phyloP scores from a whole-genome alignment of 2,329 filamentous ascomycete species.

The Didymella segeticola region DNA sequence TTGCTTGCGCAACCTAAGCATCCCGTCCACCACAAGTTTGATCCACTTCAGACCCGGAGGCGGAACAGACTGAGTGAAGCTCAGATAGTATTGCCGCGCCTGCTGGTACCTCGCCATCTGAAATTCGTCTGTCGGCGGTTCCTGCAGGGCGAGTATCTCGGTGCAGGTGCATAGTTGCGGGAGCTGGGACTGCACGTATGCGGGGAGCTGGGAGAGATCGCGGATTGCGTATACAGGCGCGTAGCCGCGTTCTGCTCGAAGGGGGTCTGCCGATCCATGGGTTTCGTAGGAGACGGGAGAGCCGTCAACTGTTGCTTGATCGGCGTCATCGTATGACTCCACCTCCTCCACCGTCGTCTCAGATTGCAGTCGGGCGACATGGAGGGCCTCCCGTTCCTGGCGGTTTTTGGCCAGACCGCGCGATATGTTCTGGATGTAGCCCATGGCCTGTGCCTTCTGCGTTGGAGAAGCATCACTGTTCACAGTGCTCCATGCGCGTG shows the following conservation, averaged over 20 bases:
- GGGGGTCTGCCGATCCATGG: too few species aligned
- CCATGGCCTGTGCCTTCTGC: not conserved
- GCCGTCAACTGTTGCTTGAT: too few species aligned
- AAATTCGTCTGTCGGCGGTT: not conserved
- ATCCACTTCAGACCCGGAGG: not conserved
- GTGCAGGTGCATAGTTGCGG: constrained; percentile 2
- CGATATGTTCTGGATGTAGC: not conserved
- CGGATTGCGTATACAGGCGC: not conserved
- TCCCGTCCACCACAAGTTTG: not conserved
- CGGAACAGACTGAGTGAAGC: not conserved
- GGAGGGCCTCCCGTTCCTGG: not conserved
- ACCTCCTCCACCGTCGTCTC: not conserved
- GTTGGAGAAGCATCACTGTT: not conserved
- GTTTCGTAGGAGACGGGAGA: too few species aligned
- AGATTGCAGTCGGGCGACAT: not conserved
- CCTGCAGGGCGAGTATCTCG: not conserved
- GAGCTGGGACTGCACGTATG: not conserved
- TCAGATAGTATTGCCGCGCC: not conserved
- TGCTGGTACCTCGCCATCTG: not conserved
- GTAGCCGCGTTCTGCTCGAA: too few species aligned
- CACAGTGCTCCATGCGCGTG: constrained; percentile 1
- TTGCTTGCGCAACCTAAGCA: not conserved
- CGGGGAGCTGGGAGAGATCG: not conserved
- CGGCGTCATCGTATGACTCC: not conserved
- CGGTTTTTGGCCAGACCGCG: not conserved